Conservation (phyloP, 2,329 filamentous ascomycete genomes). For the Chaetomiaceae sp. region DNA sequence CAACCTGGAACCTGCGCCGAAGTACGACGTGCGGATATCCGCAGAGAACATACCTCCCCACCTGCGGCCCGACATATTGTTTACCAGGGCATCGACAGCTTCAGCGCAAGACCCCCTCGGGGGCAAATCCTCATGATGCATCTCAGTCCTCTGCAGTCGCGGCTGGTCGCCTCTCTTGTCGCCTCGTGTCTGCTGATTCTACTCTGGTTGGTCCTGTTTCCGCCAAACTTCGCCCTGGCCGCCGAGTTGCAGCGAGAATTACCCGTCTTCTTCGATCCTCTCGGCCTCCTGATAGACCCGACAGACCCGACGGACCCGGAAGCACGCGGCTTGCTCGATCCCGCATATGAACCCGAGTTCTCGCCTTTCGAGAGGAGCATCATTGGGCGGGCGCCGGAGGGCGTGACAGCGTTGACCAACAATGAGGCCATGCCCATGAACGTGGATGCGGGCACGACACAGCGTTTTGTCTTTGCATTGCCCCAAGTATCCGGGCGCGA, state of each 20-base stretch:
- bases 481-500: constrained; percentile 44
- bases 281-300: constrained; percentile 6
- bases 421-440: constrained; percentile 59
- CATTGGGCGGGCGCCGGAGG: constrained; percentile 54
- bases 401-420: constrained; percentile 51
- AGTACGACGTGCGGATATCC: too few species aligned
- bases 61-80: not conserved
- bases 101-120: constrained; percentile 20
- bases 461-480: constrained; percentile 60
- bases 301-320: not conserved
- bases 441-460: constrained; percentile 56
- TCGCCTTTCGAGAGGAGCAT: constrained; percentile 56
- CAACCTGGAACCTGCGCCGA: too few species aligned
- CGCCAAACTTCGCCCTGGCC: constrained; percentile 58
- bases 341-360: constrained; percentile 57
- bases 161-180: constrained; percentile 62
- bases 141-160: constrained; percentile 65
- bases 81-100: not conserved
- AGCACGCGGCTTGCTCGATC: constrained; percentile 23
- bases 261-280: constrained; percentile 23
- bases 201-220: constrained; percentile 57
- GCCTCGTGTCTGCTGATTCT: constrained; percentile 55
- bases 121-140: constrained; percentile 48
- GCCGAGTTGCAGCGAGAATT: constrained; percentile 40
- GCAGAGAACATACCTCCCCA: not conserved